Conservation (phyloP, 2,329 filamentous ascomycete species). For the Trichoderma sp. region DNA sequence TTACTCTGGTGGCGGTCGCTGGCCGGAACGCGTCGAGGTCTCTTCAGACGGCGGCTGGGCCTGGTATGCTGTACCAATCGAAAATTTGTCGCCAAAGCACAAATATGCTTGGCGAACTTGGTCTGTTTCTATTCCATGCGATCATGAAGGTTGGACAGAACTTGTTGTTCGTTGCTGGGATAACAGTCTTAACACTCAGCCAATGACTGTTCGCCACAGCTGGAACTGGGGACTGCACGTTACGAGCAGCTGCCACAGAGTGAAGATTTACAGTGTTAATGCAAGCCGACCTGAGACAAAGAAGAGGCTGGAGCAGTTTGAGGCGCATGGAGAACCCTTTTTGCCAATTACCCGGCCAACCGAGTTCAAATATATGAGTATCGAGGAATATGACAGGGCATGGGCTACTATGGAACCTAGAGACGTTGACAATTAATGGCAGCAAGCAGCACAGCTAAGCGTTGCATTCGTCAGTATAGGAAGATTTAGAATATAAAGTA, state of each 20-base stretch:
- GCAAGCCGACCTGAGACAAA: constrained; percentile 46
- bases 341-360: background rate
- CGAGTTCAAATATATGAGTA: background rate
- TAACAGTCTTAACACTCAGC: constrained; percentile 59
- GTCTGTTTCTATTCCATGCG: constrained; percentile 60
- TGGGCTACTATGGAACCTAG: background rate
- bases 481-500: no score
- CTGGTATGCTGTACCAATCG: constrained; percentile 61
- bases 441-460: background rate
- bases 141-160: constrained; percentile 60
- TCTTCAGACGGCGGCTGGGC: constrained; percentile 59
- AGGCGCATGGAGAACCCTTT: constrained; percentile 27
- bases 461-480: background rate
- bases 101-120: constrained; percentile 63
- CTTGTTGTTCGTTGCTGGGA: constrained; percentile 59
- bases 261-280: constrained; percentile 63
- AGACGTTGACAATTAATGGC: background rate
- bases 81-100: constrained; percentile 60
- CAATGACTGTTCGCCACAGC: constrained; percentile 49
- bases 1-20: constrained; percentile 55
- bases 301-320: constrained; percentile 48
- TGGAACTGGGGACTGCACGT: constrained; percentile 68
- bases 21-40: constrained; percentile 62
- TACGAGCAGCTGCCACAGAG: constrained; percentile 58
- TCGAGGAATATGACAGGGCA: background rate